Conservation (phyloP, 768 basidiomycete species). For the Phanerochaete sordida region DNA sequence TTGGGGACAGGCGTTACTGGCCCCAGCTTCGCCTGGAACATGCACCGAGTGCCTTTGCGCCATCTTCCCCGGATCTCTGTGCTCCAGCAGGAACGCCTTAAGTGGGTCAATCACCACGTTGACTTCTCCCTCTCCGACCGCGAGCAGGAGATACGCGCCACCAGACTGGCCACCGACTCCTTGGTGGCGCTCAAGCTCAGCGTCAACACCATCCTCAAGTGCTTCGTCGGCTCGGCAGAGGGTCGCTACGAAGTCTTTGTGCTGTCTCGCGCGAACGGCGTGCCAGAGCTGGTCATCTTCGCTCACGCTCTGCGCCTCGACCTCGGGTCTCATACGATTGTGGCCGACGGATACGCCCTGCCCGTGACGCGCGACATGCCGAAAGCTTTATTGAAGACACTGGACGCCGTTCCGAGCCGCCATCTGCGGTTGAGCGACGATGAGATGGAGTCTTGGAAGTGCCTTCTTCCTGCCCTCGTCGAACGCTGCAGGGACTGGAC, state of each 20-base stretch:
- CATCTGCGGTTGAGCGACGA: constrained; percentile 4
- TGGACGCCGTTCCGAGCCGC: too few relatives aligned
- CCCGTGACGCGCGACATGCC: too few relatives aligned
- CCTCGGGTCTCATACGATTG: constrained; percentile 42
- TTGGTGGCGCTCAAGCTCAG: not conserved
- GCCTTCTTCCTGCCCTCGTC: constrained; percentile 43
- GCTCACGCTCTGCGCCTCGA: constrained; percentile 45
- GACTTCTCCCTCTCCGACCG: not conserved
- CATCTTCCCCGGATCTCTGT: not conserved
- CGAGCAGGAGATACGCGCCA: not conserved
- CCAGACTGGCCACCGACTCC: not conserved
- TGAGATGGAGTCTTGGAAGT: constrained; percentile 44
- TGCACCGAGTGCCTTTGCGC: not conserved
- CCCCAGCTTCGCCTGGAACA: not conserved
- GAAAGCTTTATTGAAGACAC: too few relatives aligned
- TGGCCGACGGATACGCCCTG: constrained; percentile 45
- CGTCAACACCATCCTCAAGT: not conserved
- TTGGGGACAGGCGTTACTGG: not conserved
- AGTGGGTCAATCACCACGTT: not conserved
- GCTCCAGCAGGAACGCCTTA: not conserved
- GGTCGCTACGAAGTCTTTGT: not conserved
- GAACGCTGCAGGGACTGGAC: constrained; percentile 50
- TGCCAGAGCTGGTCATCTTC: constrained; percentile 27
- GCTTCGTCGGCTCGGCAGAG: not conserved
- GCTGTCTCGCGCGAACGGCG: not conserved